A percentile compares a stretch with the other conserved stretches of the same genome.
Conservation (phyloP, 805 yeast genomes). For the Komagataella kurtzmanii region DNA sequence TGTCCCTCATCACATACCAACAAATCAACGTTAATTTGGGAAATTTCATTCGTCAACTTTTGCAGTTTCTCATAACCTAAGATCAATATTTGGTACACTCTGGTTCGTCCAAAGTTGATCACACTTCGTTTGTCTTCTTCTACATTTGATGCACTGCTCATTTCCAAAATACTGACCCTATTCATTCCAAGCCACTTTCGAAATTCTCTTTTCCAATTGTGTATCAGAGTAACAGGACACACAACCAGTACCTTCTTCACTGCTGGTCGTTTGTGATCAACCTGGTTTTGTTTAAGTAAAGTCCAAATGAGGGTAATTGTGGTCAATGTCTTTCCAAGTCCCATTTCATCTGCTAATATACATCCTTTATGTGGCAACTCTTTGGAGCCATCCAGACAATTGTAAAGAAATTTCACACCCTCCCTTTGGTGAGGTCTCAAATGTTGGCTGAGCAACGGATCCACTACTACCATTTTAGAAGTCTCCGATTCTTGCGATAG, state of each 20-base stretch:
- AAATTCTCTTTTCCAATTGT: constrained; percentile 84
- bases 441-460: constrained; percentile 34
- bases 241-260: constrained; percentile 59
- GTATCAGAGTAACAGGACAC: constrained; percentile 83
- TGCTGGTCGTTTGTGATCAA: constrained; percentile 19
- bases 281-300: constrained; percentile 52
- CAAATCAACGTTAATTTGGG: constrained; percentile 36
- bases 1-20: constrained; percentile 95
- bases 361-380: constrained; percentile 50
- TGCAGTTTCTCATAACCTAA: constrained; percentile 80
- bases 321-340: constrained; percentile 81
- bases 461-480: constrained; percentile 37
- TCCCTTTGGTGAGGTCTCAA: constrained; percentile 81
- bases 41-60: constrained; percentile 35
- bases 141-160: constrained; percentile 33
- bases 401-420: constrained; percentile 73
- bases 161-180: constrained; percentile 51
- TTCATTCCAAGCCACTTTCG: constrained; percentile 72
- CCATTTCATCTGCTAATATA: constrained; percentile 94
- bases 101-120: constrained; percentile 47
- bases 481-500: not conserved
- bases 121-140: constrained; percentile 43
- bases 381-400: constrained; percentile 60
- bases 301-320: constrained; percentile 82
- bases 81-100: constrained; percentile 70